Evolutionary conservation across 2,329 filamentous ascomycete species (phyloP), one percentile per base, ranked within the genome.

Genomic region (Penicillium thymicola): DNA sequence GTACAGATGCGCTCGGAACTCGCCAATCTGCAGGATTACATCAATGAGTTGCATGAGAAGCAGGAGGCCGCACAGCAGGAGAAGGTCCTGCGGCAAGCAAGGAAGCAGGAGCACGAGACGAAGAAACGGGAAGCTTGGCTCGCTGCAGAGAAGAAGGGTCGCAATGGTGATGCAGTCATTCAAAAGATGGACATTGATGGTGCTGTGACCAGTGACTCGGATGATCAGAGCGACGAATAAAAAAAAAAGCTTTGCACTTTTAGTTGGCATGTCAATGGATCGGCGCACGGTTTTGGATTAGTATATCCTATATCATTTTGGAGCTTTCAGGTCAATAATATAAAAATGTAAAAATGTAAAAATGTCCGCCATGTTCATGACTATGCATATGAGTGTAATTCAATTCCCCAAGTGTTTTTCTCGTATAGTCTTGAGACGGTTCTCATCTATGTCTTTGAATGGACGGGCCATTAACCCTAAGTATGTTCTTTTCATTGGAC

Each of bases 71-170:
- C 70, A 32, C 67, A 71, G 34, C 61, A 63, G 38, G 65, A 70
- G 46, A 72, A 69, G 58, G 55, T 74, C 32, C 61, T 64, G 42
- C 71, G 69, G 8, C 72, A 72, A 60, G 70, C 68, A 34, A 70
- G 70, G 51, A 76, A 72, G 56, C 74, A 77, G 51, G 72, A 74
- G 30, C 69, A 72, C n/a, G 75, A 72, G 34, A 57, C 65, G n/a
- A 71, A 72, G 53, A 72, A 70, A 51, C 68, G 76, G 54, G 68
- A 78, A 62, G 74, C 74, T 23, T 79, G 76, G 71, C 75, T 78
- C 60, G 71, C 74, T 23, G 76, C 75, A 4, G 76, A 78, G 59
- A 78, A 74, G 59, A 73, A 71, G 55, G 76, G 76, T 27, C 67
- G 66, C 54, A 77, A 76, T 61, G 74, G 75, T 1, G 75, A 77